Conservation (phyloP, 768 basidiomycete species). For the Termitomyces sp. region DNA sequence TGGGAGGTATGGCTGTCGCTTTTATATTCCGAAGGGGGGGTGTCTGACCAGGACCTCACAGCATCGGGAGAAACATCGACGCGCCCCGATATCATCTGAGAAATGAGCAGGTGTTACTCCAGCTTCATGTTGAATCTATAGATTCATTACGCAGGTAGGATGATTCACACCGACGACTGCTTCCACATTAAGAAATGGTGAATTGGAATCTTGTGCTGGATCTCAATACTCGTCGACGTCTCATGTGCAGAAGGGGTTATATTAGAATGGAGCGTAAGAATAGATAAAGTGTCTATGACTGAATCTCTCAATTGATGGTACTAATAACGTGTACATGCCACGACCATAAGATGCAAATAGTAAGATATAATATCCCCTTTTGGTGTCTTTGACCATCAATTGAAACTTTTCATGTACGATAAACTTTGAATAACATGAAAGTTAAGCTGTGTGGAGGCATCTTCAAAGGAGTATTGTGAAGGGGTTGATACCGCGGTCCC, state of each 20-base stretch:
- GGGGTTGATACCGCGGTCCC: not conserved
- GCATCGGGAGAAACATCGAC: conserved; percentile 21
- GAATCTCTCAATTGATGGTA: conserved; percentile 11
- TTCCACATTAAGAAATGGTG: conserved; percentile 20
- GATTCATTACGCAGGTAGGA: conserved; percentile 25
- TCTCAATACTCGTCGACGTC: conserved; percentile 18
- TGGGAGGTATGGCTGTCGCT: not conserved
- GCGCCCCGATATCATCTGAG: conserved; percentile 28
- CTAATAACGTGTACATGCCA: conserved; percentile 15
- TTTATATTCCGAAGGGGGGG: conserved; percentile 5
- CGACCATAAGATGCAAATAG: not conserved
- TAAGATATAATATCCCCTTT: conserved; percentile 5
- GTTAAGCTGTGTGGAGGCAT: not conserved
- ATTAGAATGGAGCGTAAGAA: conserved; percentile 15
- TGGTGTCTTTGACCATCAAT: not conserved
- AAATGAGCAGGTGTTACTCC: conserved; percentile 14
- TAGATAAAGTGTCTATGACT: conserved; percentile 12
- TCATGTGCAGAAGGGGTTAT: conserved; percentile 19
- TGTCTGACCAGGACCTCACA: conserved; percentile 3
- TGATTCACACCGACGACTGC: conserved; percentile 20
- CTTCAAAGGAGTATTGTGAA: not conserved
- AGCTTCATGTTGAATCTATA: conserved; percentile 28
- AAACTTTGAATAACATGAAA: not conserved
- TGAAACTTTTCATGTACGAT: not conserved
- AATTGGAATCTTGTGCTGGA: conserved; percentile 20